Conservation (phyloP, 2,329 filamentous ascomycete species). For the Xylariaceae sp. region DNA sequence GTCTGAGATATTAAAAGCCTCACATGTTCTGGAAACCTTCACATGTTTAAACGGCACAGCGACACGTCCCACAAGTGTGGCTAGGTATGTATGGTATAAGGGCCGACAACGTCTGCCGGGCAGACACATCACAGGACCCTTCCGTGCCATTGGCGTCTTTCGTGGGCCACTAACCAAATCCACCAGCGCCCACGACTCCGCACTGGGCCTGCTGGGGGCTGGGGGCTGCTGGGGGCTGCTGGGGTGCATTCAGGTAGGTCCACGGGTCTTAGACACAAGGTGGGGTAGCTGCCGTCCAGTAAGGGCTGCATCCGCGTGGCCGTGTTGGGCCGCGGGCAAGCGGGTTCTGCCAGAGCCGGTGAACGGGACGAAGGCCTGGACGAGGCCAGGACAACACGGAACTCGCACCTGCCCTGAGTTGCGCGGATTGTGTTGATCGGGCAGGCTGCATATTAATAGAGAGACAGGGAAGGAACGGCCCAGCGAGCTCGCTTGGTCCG, state of each 20-base stretch:
- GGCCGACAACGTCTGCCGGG: conserved; percentile 18
- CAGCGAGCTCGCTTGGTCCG: background rate
- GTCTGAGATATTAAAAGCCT: too few species aligned
- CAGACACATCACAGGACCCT: conserved; percentile 3
- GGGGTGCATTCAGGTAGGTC: too few species aligned
- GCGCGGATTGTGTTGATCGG: background rate
- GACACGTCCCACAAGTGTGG: conserved; percentile 1
- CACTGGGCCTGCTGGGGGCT: too few species aligned
- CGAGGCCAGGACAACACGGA: background rate
- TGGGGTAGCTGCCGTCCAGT: too few species aligned
- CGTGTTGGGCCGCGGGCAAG: background rate
- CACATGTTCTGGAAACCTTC: background rate
- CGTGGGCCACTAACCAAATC: conserved; percentile 3
- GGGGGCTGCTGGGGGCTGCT: too few species aligned
- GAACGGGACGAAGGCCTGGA: background rate
- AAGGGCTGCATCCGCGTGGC: background rate
- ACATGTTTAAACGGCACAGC: conserved; percentile 6
- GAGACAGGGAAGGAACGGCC: background rate
- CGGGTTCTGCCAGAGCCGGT: background rate
- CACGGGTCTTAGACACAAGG: too few species aligned
- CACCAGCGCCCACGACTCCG: background rate
- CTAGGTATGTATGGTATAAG: conserved; percentile 1
- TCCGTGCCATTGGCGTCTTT: conserved; percentile 1
- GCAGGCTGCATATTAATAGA: background rate
- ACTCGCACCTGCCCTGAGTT: background rate